A percentile compares a stretch with the other conserved stretches of the same genome.
phyloP scores from a whole-genome alignment of 2,329 filamentous ascomycete genomes.

The Clarireedia hainanense region DNA sequence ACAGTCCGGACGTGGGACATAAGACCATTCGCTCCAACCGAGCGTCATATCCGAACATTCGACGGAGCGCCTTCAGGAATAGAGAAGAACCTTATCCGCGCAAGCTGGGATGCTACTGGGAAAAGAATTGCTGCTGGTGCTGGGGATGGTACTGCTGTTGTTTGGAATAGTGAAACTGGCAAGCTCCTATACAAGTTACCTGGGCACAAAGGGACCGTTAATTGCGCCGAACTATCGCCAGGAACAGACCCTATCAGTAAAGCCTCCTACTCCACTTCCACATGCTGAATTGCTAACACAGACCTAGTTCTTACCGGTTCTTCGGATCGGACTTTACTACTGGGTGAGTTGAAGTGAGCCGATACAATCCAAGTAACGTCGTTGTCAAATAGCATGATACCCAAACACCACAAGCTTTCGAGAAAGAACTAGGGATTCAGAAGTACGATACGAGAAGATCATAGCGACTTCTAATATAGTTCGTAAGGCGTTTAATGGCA shows the following conservation, averaged over 20 bases:
- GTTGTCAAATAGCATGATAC: slow-evolving; percentile 5
- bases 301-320: slow-evolving; percentile 73
- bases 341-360: slow-evolving; percentile 68
- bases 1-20: slow-evolving; percentile 96
- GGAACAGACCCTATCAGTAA: slow-evolving; percentile 79
- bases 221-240: slow-evolving; percentile 87
- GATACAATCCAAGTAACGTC: not conserved
- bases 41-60: slow-evolving; percentile 78
- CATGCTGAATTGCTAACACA: slow-evolving; percentile 14
- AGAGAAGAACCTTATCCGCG: slow-evolving; percentile 85
- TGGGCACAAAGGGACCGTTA: slow-evolving; percentile 90
- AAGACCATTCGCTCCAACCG: slow-evolving; percentile 82
- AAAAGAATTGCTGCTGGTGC: slow-evolving; percentile 84
- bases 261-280: slow-evolving; percentile 32
- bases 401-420: not conserved
- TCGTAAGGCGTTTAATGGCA: not conserved
- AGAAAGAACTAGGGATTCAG: not conserved
- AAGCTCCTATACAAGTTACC: slow-evolving; percentile 93
- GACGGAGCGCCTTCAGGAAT: slow-evolving; percentile 83
- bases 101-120: slow-evolving; percentile 82
- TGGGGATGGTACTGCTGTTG: slow-evolving; percentile 81
- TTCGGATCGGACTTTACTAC: slow-evolving; percentile 76
- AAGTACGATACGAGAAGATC: not conserved
- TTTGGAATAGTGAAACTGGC: slow-evolving; percentile 84
- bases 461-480: not conserved